Percentiles rank a stretch among this genome's conserved stretches.
phyloP scores from a whole-genome alignment of 23 red algal species.

The Gracilaria gracilis region DNA sequence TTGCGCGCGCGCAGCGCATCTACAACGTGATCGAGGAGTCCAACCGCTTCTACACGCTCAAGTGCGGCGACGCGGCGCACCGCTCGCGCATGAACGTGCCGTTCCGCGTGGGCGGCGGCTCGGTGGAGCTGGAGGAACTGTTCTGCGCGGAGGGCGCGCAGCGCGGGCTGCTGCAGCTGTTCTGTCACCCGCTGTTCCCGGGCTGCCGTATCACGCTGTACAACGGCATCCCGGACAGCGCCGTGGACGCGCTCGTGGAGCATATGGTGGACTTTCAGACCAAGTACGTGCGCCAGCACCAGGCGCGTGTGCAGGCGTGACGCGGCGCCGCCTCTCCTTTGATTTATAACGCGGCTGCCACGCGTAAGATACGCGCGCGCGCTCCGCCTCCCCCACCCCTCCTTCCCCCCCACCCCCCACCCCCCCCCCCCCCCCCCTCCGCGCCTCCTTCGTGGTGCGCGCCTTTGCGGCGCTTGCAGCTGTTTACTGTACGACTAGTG shows the following conservation, averaged over 20 bases:
- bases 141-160: conserved; percentile 60
- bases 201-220: conserved; percentile 62
- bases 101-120: conserved; percentile 50
- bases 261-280: conserved; percentile 56
- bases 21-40: conserved; percentile 51
- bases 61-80: conserved; percentile 28
- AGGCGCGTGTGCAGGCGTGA: background rate
- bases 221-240: conserved; percentile 62
- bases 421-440: no score
- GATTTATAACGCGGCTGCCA: no score
- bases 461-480: no score
- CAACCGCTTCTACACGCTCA: conserved; percentile 56
- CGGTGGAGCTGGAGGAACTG: conserved; percentile 48
- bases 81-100: conserved; percentile 73
- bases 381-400: no score
- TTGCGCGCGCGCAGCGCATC: conserved; percentile 30
- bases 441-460: no score
- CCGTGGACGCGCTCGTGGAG: conserved; percentile 44
- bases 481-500: no score
- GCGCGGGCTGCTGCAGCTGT: conserved; percentile 58
- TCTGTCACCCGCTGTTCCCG: conserved; percentile 70
- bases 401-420: no score
- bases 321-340: background rate
- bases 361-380: no score
- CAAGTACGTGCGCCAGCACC: background rate